Percentiles rank a stretch among this genome's conserved stretches.
Evolutionary conservation across 2,329 filamentous ascomycete genomes (phyloP).

Genomic region (Fusarium equiseti): DNA sequence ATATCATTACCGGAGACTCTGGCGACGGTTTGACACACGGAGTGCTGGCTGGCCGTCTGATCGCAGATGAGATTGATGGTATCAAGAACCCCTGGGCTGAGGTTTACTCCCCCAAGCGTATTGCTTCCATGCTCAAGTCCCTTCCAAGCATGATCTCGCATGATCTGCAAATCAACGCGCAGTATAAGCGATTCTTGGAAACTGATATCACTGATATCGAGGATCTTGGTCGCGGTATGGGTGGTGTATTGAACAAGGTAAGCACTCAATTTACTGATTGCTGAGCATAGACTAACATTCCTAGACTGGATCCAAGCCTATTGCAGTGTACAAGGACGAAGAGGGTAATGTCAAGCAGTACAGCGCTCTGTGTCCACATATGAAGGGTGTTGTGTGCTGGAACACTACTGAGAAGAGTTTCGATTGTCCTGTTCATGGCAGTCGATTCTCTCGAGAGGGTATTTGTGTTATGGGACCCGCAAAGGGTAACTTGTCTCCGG

Average conservation of each 20-base stretch:
- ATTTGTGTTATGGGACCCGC: conserved; percentile 34
- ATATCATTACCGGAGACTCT: conserved; percentile 67
- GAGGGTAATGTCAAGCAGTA: conserved; percentile 62
- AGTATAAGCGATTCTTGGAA: conserved; percentile 67
- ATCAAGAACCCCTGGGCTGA: conserved; percentile 62
- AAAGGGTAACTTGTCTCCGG: conserved; percentile 20
- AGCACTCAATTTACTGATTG: fast-evolving
- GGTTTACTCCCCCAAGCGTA: conserved; percentile 64
- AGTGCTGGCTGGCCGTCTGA: conserved; percentile 63
- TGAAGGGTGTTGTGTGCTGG: conserved; percentile 69
- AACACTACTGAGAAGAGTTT: conserved; percentile 65
- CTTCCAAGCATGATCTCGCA: conserved; percentile 61
- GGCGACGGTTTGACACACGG: conserved; percentile 70
- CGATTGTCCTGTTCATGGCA: conserved; percentile 65
- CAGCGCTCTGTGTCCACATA: conserved; percentile 67
- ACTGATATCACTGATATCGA: conserved; percentile 69
- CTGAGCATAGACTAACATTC: background rate
- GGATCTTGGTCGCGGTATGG: conserved; percentile 61
- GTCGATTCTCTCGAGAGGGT: conserved; percentile 49
- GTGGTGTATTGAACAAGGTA: conserved; percentile 64
- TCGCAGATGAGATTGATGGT: conserved; percentile 66
- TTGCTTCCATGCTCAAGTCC: conserved; percentile 59
- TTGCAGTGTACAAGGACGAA: conserved; percentile 69
- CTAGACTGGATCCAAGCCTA: conserved; percentile 52
- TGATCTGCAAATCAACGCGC: conserved; percentile 66